These are phyloP conservation scores for Kockovaella imperatae DNA, from an alignment of 768 basidiomycete genomes.

Conservation along the genomic window DNA sequence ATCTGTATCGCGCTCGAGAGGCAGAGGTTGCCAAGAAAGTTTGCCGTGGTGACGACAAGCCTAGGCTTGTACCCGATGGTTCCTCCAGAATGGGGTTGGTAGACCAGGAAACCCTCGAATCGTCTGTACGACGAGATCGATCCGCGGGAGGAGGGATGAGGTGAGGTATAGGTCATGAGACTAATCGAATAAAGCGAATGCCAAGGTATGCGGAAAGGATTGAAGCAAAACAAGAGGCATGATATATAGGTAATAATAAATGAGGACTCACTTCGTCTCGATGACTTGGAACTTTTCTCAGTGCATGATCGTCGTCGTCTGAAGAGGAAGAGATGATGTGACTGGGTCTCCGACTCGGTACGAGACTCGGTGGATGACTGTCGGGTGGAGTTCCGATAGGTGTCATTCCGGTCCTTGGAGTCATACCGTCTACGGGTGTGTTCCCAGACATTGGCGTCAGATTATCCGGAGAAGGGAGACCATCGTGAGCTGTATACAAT, in stretches of 20 bases:
- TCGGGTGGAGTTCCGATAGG: not conserved
- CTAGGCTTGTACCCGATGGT: too few relatives aligned
- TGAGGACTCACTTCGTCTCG: not conserved
- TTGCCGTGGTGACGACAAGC: too few relatives aligned
- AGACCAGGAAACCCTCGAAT: too few relatives aligned
- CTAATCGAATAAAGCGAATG: too few relatives aligned
- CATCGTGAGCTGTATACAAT: constrained; percentile 33
- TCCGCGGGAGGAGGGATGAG: too few relatives aligned
- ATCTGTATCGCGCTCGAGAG: too few relatives aligned
- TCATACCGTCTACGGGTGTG: constrained; percentile 5
- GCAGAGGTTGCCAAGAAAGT: too few relatives aligned
- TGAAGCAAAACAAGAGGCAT: not conserved
- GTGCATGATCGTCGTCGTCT: not conserved
- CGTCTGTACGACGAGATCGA: too few relatives aligned
- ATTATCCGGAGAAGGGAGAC: constrained; percentile 35
- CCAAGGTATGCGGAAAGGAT: not conserved
- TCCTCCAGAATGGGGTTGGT: too few relatives aligned
- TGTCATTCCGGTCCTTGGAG: not conserved
- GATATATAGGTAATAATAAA: not conserved
- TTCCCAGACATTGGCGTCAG: constrained; percentile 29
- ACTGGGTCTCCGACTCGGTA: not conserved
- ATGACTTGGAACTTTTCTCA: constrained; percentile 3
- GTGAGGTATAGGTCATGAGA: too few relatives aligned
- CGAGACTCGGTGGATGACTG: not conserved
- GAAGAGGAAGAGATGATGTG: not conserved